Evolutionary conservation across 139 green algal genomes (phyloP).

Genomic region (Micractinium conductrix): DNA sequence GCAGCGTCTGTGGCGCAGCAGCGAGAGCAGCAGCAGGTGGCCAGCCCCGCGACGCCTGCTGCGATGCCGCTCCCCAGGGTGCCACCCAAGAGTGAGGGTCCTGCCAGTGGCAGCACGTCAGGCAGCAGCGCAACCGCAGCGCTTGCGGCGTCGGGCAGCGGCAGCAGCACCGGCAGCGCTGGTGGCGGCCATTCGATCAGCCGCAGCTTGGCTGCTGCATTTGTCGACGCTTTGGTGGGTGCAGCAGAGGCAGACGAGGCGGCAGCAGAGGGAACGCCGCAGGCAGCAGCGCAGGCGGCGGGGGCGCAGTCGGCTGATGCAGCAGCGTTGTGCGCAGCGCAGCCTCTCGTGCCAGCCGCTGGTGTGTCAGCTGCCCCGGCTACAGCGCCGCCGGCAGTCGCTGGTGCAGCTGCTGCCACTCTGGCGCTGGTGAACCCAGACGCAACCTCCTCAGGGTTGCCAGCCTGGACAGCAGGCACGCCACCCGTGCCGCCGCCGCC

Average conservation of each 20-base stretch:
- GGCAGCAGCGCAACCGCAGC: neutral
- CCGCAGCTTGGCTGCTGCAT: slow-evolving; percentile 6
- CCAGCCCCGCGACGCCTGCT: neutral
- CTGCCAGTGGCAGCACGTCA: too few species aligned
- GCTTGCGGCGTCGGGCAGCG: neutral
- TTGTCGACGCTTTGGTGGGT: slow-evolving; percentile 18
- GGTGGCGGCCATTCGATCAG: neutral
- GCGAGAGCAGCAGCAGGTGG: neutral
- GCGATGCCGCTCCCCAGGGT: neutral
- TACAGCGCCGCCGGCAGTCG: neutral
- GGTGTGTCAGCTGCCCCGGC: neutral
- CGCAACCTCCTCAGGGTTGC: neutral
- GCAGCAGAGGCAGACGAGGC: slow-evolving; percentile 2
- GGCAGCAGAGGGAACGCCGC: neutral
- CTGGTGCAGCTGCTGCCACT: neutral
- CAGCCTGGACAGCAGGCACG: neutral
- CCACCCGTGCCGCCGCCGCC: neutral
- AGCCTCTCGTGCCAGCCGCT: neutral
- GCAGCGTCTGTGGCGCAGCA: neutral
- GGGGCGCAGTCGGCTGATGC: neutral
- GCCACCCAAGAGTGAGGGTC: too few species aligned
- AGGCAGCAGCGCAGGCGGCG: neutral
- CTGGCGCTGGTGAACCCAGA: neutral
- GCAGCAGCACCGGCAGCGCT: neutral
- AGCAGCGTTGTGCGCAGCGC: neutral